Evolutionary conservation across 805 yeast species (phyloP), one percentile per base, ranked within the genome.

Genomic region (Suhomyces canberraensis): DNA sequence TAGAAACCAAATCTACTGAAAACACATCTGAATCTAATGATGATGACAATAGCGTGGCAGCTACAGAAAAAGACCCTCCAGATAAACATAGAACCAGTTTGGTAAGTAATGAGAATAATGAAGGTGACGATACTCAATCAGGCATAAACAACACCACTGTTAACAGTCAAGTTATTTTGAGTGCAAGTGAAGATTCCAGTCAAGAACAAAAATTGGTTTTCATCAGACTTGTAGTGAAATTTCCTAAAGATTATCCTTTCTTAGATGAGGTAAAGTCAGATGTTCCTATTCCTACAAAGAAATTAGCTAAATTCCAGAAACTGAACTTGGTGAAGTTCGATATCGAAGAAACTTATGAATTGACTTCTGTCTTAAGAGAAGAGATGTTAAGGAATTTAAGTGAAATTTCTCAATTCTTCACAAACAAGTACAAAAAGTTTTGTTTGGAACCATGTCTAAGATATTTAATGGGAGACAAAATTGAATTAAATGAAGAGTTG

Each of bases 391-490:
- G 54, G 3, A 71, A 66, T 18, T 56, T 91, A 25, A 64, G 68
- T 25, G 76, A 74, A 25, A 81, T 90, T 6, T 64, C 86, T 0
- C 56, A 54, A 2, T 73, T 70, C 36, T 81, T 78, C 48, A 69
- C 89, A 1, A 67, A 73, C 21, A 66, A 71, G 25, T 58, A 64
- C 36, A 76, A 78, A 20, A 66, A 69, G 41, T 86, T 79, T 44
- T 87, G 96, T 45, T 64, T 93, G 15, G 98, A 93, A 52, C 81
- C 84, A 1, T 78, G 90, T 47, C 57, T 91, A 38, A 56, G 96
- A 29, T 84, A 69, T 50, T 63, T 93, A 2, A 66, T 89, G 66
- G 98, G 98, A 3, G 97, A 88, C 45, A 75, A 77, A 36, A 67
- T 83, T 7, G 73, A 73, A 8, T 45, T 70, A 25, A 57, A 59